Base-by-base conservation (phyloP, 805 yeast species). In the Candida easanensis region DNA sequence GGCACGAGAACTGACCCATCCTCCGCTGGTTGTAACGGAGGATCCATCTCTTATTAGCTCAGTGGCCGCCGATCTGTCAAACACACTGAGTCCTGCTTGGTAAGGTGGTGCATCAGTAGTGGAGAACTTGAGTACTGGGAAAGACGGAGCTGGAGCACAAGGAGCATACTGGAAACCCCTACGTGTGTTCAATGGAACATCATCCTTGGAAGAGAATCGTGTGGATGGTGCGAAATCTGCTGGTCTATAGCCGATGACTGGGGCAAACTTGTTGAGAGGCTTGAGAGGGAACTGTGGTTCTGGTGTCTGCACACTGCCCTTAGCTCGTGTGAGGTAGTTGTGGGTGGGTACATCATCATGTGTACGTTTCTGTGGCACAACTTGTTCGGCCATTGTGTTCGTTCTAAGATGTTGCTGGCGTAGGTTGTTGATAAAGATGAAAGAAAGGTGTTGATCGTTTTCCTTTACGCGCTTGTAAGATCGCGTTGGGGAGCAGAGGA, bases 91-190 rank as follows among this genome's bases (percentile, higher is more conserved):
- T 4, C 88, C 59, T 1, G 80, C 76, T 1, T 56, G 47, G 56
- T 61, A 81, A 2, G 95, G 96, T 1, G 84, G 82, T 8, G 82
- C 61, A 44, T 90, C 97, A 0, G 88, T 77, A 1, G 88, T 78
- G 30, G 84, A 69, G 57, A 85, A 90, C 52, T 81, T 69, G 21
- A 79, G 65, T 11, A 82, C 72, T 2, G 66, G 61, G 44, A 88
- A 74, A 1, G 57, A 53, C 2, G 85, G 82, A 52, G 81, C 80
- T 0, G 95, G 89, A 3, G 82, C 72, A 57, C 96, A 87, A 14
- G 89, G 81, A 36, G 77, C 71, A 61, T 90, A 91, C 48, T 88
- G 80, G 66, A 82, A 91, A 1, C 95, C 91, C 39, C 93, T 66
- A 52, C 79, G 77, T 4, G 56, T 50, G 59, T 88, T 88, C 52